Evolutionary conservation across 2,329 filamentous ascomycete species (phyloP).

Genomic region (Fusarium odoratissimum): DNA sequence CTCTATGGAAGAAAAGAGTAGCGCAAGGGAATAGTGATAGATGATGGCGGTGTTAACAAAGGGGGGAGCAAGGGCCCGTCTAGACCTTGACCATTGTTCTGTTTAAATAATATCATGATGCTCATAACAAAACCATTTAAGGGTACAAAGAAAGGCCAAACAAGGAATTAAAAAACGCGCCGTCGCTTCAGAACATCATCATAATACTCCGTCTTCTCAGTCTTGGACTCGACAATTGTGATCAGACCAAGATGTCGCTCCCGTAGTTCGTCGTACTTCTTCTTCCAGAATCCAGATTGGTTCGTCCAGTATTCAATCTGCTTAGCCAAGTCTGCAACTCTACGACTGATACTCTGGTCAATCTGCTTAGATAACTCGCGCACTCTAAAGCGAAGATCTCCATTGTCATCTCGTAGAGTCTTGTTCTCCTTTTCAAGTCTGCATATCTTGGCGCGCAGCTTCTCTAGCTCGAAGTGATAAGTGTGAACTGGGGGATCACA

Average conservation of each 20-base stretch:
- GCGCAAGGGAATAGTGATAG: conserved; percentile 8
- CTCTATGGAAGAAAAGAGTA: neutral
- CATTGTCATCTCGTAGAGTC: conserved; percentile 51
- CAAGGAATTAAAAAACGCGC: conserved; percentile 42
- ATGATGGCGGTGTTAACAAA: conserved; percentile 14
- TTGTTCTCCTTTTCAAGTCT: conserved; percentile 54
- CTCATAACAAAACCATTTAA: neutral
- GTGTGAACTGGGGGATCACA: conserved; percentile 41
- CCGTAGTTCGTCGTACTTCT: conserved; percentile 45
- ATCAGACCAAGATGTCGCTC: conserved; percentile 46
- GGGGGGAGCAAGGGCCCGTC: neutral
- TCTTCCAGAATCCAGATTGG: conserved; percentile 48
- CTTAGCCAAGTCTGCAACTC: conserved; percentile 48
- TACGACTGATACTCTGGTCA: conserved; percentile 47
- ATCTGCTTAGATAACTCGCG: conserved; percentile 51
- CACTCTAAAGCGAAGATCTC: conserved; percentile 49
- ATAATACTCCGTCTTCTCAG: conserved; percentile 49
- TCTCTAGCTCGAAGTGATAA: conserved; percentile 46
- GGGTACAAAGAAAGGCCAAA: neutral
- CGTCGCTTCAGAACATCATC: conserved; percentile 51
- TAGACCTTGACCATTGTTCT: neutral
- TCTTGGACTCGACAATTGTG: conserved; percentile 46
- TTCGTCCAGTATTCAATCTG: conserved; percentile 53
- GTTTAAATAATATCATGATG: conserved; percentile 1
- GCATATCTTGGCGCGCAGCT: conserved; percentile 49